phyloP scores from a whole-genome alignment of 176 grass and related monocot genomes.

The Panicum miliaceum region DNA sequence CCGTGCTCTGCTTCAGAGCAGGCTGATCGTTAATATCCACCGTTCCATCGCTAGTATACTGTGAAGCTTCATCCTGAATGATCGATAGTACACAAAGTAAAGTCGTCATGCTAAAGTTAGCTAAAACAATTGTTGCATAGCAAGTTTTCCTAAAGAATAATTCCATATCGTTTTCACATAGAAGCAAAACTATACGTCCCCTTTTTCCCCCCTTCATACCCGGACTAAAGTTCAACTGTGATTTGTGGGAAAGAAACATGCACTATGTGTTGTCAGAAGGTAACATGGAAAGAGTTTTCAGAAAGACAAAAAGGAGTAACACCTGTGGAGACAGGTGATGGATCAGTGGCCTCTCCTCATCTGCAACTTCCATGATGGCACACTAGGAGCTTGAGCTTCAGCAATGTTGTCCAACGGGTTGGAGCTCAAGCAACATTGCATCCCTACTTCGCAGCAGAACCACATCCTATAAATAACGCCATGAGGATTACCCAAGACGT shows the following conservation, averaged over 20 bases:
- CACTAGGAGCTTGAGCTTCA: neutral
- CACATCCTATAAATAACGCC: neutral
- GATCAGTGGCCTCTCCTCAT: neutral
- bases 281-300: neutral
- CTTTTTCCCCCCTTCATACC: too few species aligned
- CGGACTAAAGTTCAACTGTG: too few species aligned
- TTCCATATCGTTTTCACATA: too few species aligned
- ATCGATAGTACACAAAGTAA: neutral
- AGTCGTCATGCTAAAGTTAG: neutral
- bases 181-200: too few species aligned
- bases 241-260: neutral
- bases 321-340: neutral
- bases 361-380: neutral
- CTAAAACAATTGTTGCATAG: neutral
- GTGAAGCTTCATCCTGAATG: neutral
- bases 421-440: neutral
- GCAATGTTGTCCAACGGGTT: neutral
- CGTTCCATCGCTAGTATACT: conserved; percentile 27
- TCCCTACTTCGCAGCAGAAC: neutral
- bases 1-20: conserved; percentile 28
- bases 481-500: neutral
- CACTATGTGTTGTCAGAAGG: neutral
- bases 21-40: conserved; percentile 35
- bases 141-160: too few species aligned
- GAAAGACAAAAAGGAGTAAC: neutral